phyloP scores from a whole-genome alignment of 352 stramenopile genomes.

The Globisporangium irregulare region DNA sequence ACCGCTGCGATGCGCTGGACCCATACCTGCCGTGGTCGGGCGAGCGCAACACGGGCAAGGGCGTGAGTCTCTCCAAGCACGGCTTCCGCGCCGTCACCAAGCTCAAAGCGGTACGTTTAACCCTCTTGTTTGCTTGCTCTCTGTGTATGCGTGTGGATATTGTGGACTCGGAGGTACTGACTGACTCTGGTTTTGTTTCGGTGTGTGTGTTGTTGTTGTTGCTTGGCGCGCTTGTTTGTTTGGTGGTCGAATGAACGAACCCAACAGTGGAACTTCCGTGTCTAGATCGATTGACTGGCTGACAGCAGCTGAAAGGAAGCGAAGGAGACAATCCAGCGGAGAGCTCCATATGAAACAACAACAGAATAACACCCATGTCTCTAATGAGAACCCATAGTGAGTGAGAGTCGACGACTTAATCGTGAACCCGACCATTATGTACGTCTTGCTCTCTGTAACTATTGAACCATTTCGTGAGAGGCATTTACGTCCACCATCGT shows the following conservation, averaged over 20 bases:
- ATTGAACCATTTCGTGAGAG: not conserved
- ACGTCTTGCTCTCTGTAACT: not conserved
- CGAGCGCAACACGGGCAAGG: slow-evolving; percentile 76
- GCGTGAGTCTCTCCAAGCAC: slow-evolving; percentile 77
- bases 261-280: slow-evolving; percentile 66
- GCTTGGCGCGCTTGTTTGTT: not conserved
- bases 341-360: not conserved
- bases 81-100: slow-evolving; percentile 76
- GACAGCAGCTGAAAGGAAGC: not conserved
- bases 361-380: not conserved
- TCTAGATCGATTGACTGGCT: slow-evolving; percentile 27
- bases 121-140: not conserved
- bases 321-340: not conserved
- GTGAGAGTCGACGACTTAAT: not conserved
- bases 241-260: not conserved
- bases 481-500: not conserved
- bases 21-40: slow-evolving; percentile 83
- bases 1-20: slow-evolving; percentile 80
- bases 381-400: not conserved
- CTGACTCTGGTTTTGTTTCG: slow-evolving; percentile 16
- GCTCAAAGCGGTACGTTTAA: slow-evolving; percentile 64
- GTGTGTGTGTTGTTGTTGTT: slow-evolving; percentile 8
- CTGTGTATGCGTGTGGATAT: not conserved
- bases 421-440: too few species aligned
- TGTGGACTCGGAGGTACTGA: not conserved